A percentile compares a stretch with the other conserved stretches of the same genome.
phyloP scores from a whole-genome alignment of 495 filamentous ascomycete genomes.

The Aspergillus leporis region DNA sequence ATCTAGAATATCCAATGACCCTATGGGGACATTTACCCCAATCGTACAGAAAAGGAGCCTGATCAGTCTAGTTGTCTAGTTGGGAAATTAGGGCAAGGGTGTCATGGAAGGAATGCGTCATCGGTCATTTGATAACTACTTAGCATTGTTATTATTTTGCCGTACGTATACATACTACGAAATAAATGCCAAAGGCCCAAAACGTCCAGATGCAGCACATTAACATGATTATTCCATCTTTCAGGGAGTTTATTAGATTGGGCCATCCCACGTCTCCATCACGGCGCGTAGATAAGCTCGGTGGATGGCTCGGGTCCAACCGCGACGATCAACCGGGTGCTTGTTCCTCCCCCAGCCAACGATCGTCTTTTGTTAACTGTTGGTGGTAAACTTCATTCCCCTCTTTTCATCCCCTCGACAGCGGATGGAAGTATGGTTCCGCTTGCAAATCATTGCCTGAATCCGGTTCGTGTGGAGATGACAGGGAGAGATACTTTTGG shows the following conservation, averaged over 20 bases:
- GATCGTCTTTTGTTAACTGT: slow-evolving; percentile 6
- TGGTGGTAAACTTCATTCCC: slow-evolving; percentile 9
- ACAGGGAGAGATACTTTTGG: not conserved
- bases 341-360: slow-evolving; percentile 22
- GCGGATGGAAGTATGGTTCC: not conserved
- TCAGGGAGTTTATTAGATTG: slow-evolving; percentile 2
- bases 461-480: not conserved
- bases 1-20: no score
- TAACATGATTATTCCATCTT: not conserved
- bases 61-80: no score
- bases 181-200: not conserved
- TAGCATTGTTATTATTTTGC: not conserved
- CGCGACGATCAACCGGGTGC: slow-evolving; percentile 35
- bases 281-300: slow-evolving; percentile 29
- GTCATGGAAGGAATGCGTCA: not conserved
- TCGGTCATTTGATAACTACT: not conserved
- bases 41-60: no score
- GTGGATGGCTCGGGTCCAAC: slow-evolving; percentile 24
- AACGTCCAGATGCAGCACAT: not conserved
- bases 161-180: not conserved
- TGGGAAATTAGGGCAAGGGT: slow-evolving; percentile 5
- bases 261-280: slow-evolving; percentile 9
- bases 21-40: no score
- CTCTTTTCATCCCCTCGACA: slow-evolving; percentile 10
- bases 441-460: not conserved